Base-by-base conservation (phyloP, 805 yeast genomes). In the Candida loeiensis region DNA sequence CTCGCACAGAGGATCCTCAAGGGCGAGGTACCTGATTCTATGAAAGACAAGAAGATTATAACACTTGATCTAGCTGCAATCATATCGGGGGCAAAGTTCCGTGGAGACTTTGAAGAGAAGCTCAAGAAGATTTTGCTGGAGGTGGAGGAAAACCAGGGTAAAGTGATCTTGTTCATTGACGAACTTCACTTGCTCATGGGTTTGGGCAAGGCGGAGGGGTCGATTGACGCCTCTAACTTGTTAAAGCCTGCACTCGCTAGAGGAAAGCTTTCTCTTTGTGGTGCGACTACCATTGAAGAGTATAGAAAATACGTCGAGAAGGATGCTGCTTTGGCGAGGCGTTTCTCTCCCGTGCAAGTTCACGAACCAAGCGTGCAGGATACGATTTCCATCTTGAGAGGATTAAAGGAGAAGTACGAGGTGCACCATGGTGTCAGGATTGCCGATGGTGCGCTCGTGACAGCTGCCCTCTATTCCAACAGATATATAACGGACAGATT, bases 351-450 rank as follows among this genome's bases (percentile, higher is more conserved):
- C 1, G 95, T 91, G 21, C 55, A 77, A 43, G 82, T 91, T 26
- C 79, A 78, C 44, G 98, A 93, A 56, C 99, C 99, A 13, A 71
- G 84, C 3, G 96, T 90, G 2, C 81, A 84, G 45, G 97, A 91
- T 59, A 83, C 97, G 0, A 88, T 91, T 40, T 83, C 95, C 19
- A 91, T 91, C 45, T 69, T 93, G 44, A 78, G 99, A 56, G 99
- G 99, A 3, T 73, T 91, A 54, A 90, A 91, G 59, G 98, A 91
- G 55, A 76, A 85, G 46, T 91, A 91, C 59, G 99, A 91, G 57
- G 96, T 91, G 2, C 99, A 91, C 54, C 99, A 91, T 55, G 99
- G 99, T 65, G 99, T 91, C 6, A 77, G 96, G 47, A 87, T 91
- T 44, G 77, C 91, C 3, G 99, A 91, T 57, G 77, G 89, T 36